Conservation (phyloP, 306 rosid species). For the Oemleria cerasiformis region DNA sequence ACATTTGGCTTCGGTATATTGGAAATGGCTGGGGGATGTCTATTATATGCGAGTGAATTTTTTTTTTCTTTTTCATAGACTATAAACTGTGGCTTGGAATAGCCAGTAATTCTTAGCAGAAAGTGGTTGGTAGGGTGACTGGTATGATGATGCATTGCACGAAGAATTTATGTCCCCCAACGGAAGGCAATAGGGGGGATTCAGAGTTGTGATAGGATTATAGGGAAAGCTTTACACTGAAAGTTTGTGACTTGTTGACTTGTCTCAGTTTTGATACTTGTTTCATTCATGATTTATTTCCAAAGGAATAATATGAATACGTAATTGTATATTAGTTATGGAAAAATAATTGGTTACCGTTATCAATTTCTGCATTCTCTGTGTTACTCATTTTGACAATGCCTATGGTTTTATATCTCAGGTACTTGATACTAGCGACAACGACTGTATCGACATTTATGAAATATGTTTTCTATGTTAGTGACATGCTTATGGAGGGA, state of each 20-base stretch:
- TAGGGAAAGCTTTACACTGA: not conserved
- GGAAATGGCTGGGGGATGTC: not conserved
- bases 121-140: constrained; percentile 1
- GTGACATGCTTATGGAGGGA: constrained; percentile 95
- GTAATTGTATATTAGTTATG: not conserved
- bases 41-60: not conserved
- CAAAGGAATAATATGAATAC: no score
- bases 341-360: not conserved
- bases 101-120: no score
- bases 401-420: constrained; percentile 37
- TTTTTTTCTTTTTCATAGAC: not conserved
- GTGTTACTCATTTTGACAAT: constrained; percentile 17
- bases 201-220: not conserved
- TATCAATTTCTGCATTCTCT: constrained; percentile 12
- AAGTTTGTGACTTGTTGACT: not conserved
- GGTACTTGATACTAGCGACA: constrained; percentile 99
- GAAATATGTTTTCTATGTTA: constrained; percentile 86
- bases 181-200: not conserved
- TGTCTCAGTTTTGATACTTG: not conserved
- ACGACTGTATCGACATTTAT: constrained; percentile 85
- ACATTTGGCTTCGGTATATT: not conserved
- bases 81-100: not conserved
- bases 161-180: not conserved
- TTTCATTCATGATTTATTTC: not conserved
- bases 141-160: not conserved